Percentiles rank a stretch among this genome's conserved stretches.
These are phyloP conservation scores for Trypethelium eluteriae DNA, from an alignment of 495 filamentous ascomycete genomes.

Conservation along the genomic window DNA sequence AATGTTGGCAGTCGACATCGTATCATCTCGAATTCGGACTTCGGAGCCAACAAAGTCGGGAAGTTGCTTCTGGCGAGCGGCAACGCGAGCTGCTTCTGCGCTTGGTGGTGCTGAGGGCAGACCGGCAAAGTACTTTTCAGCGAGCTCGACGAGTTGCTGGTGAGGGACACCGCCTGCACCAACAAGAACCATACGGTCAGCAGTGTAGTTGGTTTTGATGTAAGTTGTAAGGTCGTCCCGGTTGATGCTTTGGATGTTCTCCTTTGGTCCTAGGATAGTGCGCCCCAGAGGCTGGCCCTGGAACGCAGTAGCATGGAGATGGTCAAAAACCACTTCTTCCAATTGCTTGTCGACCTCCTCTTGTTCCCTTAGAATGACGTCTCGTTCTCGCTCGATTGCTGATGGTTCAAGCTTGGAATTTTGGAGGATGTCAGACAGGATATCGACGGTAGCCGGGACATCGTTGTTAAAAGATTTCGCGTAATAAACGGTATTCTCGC, in stretches of 20 bases:
- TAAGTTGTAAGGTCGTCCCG: conserved; percentile 83
- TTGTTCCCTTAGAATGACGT: conserved; percentile 96
- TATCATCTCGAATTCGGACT: conserved; percentile 90
- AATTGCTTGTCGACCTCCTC: conserved; percentile 99
- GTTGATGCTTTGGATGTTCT: conserved; percentile 96
- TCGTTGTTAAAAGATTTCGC: conserved; percentile 98
- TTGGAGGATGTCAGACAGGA: conserved; percentile 97
- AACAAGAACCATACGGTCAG: conserved; percentile 98
- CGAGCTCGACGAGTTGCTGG: conserved; percentile 84
- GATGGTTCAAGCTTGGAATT: conserved; percentile 91
- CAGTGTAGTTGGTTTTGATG: conserved; percentile 98
- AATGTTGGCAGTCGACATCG: conserved; percentile 90
- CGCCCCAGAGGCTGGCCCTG: conserved; percentile 91
- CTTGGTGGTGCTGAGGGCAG: conserved; percentile 66
- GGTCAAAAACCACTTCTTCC: conserved; percentile 99
- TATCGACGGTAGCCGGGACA: conserved; percentile 90
- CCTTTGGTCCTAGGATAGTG: conserved; percentile 92
- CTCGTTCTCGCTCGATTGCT: conserved; percentile 93
- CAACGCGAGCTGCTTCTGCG: conserved; percentile 54
- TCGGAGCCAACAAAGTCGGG: conserved; percentile 96
- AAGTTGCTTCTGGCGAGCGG: conserved; percentile 64
- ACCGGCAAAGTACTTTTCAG: conserved; percentile 86
- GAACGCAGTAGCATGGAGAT: conserved; percentile 97
- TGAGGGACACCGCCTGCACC: conserved; percentile 93
- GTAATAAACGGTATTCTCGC: conserved; percentile 99